Evolutionary conservation across 345 rosid species (phyloP), one percentile per base, ranked within the genome.

Genomic region (Salix suchowensis): DNA sequence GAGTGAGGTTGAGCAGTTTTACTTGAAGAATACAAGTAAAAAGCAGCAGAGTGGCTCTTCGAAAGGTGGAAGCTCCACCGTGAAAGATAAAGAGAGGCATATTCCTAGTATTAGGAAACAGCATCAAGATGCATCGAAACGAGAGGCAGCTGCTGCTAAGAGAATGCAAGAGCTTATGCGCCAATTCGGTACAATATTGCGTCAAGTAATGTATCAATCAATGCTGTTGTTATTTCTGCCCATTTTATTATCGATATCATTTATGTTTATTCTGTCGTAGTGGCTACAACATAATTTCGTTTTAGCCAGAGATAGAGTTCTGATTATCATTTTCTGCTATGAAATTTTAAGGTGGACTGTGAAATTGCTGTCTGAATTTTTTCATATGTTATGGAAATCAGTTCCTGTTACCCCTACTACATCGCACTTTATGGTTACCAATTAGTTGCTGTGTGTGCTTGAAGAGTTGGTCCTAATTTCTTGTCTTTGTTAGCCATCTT

Each of bases 101-200:
- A 81, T 89, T 37, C 83, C 88, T 3, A 88, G 97, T 70, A 79
- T 91, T 21, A 89, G 89, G 88, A 93, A 92, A 74, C 87, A 85
- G 84, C 89, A 85, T 67, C 92, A 90, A 76, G 98, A 94, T 71
- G 98, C 98, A 0, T 80, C 89, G 0, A 85, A 86, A 52, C 79
- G 97, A 65, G 98, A 92, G 72, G 96, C 94, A 28, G 97, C 88
- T 70, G 94, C 97, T 86, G 88, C 91, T 6, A 96, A 96, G 85
- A 83, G 98, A 86, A 96, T 92, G 99, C 97, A 92, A 76, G 98
- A 96, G 75, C 98, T 96, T 19, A 91, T 96, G 87, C 98, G 93
- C 64, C 99, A 93, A 28, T 88, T 96, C 39, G 93, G 92, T 77
- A 86, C 94, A 12, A 91, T 94, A 72, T 79, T 96, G 71, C 89